A percentile compares a stretch with the other conserved stretches of the same genome.
Conservation (phyloP, 768 basidiomycete genomes). For the Rhodotorula sphaerocarpa region DNA sequence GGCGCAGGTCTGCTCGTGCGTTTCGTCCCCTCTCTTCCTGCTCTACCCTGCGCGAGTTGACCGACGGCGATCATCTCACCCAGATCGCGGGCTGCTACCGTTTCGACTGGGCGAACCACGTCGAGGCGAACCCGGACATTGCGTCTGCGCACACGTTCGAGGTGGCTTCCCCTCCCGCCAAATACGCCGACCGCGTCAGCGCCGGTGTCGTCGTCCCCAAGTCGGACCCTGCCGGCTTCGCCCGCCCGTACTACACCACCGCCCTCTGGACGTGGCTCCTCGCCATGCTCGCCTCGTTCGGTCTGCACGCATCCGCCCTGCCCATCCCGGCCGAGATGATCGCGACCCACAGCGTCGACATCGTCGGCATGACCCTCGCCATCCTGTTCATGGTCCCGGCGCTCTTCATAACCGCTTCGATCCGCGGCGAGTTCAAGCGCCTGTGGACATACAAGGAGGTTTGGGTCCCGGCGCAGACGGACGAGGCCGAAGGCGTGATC, state of each 20-base stretch:
- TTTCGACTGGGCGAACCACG: conserved; percentile 24
- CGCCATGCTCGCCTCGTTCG: conserved; percentile 7
- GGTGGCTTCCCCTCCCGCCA: conserved; percentile 5
- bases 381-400: conserved; percentile 13
- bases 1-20: conserved; percentile 11
- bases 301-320: conserved; percentile 3
- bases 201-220: conserved; percentile 21
- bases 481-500: conserved; percentile 2
- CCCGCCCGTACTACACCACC: conserved; percentile 19
- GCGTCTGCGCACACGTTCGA: conserved; percentile 9
- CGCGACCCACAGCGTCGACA: not conserved
- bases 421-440: conserved; percentile 16
- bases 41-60: too few species aligned
- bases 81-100: conserved; percentile 29
- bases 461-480: conserved; percentile 10
- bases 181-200: not conserved
- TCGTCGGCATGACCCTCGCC: conserved; percentile 12
- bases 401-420: conserved; percentile 1
- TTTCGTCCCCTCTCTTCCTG: not conserved
- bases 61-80: too few species aligned
- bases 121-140: not conserved
- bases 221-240: not conserved
- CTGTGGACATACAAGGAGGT: conserved; percentile 21
- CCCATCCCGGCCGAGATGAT: conserved; percentile 1
- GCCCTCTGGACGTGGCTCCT: conserved; percentile 21